Conservation (phyloP, 2,329 filamentous ascomycete genomes). For the Diaporthe destruens region DNA sequence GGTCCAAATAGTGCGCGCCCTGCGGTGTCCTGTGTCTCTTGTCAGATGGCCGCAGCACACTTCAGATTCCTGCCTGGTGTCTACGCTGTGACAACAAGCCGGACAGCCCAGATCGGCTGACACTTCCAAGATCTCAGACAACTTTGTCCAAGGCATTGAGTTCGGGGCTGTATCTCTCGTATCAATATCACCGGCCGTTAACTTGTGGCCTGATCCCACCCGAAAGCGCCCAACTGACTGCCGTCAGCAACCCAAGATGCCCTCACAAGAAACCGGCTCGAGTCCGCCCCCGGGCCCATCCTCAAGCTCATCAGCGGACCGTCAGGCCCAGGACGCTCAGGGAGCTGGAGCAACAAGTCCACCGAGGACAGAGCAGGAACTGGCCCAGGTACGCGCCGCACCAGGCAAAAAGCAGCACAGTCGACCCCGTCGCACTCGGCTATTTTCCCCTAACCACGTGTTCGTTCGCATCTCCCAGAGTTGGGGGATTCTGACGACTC, state of each 20-base stretch:
- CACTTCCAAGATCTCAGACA: constrained; percentile 23
- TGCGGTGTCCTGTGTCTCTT: neutral
- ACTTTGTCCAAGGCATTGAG: neutral
- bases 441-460: constrained; percentile 17
- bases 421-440: constrained; percentile 1
- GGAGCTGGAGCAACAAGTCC: constrained; percentile 2
- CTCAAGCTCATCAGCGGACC: constrained; percentile 6
- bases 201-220: neutral
- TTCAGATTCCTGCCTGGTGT: constrained; percentile 16
- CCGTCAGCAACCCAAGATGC: constrained; percentile 18
- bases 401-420: neutral
- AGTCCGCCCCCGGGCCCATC: constrained; percentile 10
- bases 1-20: constrained; percentile 10
- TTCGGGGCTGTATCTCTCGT: neutral
- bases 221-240: too few species aligned
- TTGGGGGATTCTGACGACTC: constrained; percentile 2
- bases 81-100: constrained; percentile 9
- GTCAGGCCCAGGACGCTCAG: constrained; percentile 12
- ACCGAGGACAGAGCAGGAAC: constrained; percentile 38
- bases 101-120: constrained; percentile 13
- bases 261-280: constrained; percentile 32
- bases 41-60: constrained; percentile 8
- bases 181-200: neutral
- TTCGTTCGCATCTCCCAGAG: constrained; percentile 13
- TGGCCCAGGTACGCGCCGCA: constrained; percentile 37